A percentile compares a stretch with the other conserved stretches of the same genome.
These are phyloP conservation scores for Termitomyces sp. DNA, from an alignment of 768 basidiomycete genomes.

Conservation along the genomic window DNA sequence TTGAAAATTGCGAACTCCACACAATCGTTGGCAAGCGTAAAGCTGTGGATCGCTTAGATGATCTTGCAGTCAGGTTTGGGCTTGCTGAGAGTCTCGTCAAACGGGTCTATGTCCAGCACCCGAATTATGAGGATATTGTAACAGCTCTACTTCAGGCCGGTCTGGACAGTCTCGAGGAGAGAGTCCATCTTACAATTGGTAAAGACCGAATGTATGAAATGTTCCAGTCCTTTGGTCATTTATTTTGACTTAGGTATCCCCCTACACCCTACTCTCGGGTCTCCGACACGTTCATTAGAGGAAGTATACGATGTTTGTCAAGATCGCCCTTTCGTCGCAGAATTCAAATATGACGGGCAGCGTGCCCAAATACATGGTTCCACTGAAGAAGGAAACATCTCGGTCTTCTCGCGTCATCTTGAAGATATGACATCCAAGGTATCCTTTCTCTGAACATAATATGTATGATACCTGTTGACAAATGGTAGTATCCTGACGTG, in stretches of 20 bases:
- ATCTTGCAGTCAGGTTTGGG: conserved; percentile 40
- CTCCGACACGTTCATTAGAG: conserved; percentile 78
- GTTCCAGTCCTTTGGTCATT: background rate
- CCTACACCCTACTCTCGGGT: conserved; percentile 82
- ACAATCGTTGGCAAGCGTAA: conserved; percentile 17
- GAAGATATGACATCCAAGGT: conserved; percentile 93
- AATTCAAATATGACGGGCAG: conserved; percentile 92
- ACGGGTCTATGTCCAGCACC: conserved; percentile 75
- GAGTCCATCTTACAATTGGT: conserved; percentile 73
- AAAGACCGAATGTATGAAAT: conserved; percentile 18
- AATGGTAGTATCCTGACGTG: conserved; percentile 76
- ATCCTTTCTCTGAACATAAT: conserved; percentile 1
- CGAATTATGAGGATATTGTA: conserved; percentile 71
- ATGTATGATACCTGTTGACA: background rate
- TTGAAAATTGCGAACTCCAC: conserved; percentile 12
- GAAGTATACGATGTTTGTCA: conserved; percentile 78
- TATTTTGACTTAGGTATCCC: conserved; percentile 59
- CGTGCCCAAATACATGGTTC: conserved; percentile 76
- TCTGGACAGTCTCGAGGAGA: conserved; percentile 53
- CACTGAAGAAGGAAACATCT: conserved; percentile 25
- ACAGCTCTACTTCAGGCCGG: conserved; percentile 58
- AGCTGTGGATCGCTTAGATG: conserved; percentile 28
- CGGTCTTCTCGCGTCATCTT: conserved; percentile 81
- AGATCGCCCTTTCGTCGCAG: conserved; percentile 70
- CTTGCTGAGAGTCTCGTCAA: conserved; percentile 64